Evolutionary conservation across 768 basidiomycete genomes (phyloP), one percentile per base, ranked within the genome.

Genomic region (Ramaria rubella): DNA sequence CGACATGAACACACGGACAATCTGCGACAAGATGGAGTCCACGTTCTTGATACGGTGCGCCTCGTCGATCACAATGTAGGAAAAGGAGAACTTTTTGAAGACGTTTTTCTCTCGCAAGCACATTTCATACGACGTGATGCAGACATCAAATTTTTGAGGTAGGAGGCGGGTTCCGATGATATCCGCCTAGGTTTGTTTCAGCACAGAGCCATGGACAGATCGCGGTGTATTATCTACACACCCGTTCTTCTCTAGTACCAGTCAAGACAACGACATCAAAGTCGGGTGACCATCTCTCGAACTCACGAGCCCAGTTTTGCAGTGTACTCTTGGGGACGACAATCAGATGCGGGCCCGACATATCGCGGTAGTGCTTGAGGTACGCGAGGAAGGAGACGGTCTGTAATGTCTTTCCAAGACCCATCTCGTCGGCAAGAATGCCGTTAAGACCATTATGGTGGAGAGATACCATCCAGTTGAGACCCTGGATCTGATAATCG

Each of bases 41-140:
- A 95, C 94, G 68, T 98, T 98, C 76, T 98, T 98, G 80, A 99
- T 99, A 23, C 96, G 87, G 67, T 99, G 95, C 1, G 95, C 95
- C 72, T 99, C 95, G 72, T 99, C 95, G 65, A 99, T 98, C 61
- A 89, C 82, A 70, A 97, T 97, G 72, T 98, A 98, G 70, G 95
- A 91, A 75, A 97, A 98, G 0, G 87, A 87, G 69, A 97, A 91
- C 69, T 95, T 95, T 72, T 91, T 92, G 60, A 98, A 76, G 0
- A 87, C 80, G n/a, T 82, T 77, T 71, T 93, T 93, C 69, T 99
- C 96, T 62, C 95, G 91, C 60, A 98, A 80, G 68, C 93, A 95
- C 59, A 99, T 90, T 70, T 97, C 96, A 72, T 99, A 99, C 1
- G 91, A 89, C 1, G 96, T 97, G 69, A 98, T 86, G 71, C 90